phyloP scores from a whole-genome alignment of 805 yeast genomes.

The Candida golubevii region DNA sequence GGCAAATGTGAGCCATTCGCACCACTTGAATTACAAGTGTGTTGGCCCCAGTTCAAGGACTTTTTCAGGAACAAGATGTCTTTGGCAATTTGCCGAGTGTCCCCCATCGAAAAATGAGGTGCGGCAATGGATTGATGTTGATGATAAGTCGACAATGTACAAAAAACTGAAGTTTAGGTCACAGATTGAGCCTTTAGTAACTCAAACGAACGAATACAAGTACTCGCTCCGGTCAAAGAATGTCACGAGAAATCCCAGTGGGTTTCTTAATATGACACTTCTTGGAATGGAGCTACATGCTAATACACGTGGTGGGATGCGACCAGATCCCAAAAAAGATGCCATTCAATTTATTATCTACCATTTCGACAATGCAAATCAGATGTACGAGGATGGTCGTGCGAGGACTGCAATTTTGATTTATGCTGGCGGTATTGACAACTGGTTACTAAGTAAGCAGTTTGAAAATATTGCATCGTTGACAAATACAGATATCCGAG shows the following conservation, averaged over 20 bases:
- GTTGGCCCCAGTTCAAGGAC: neutral
- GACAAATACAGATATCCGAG: neutral
- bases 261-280: constrained; percentile 48
- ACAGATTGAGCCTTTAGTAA: constrained; percentile 47
- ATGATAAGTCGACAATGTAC: constrained; percentile 10
- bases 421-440: constrained; percentile 1
- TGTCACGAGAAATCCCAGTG: constrained; percentile 33
- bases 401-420: constrained; percentile 8
- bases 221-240: constrained; percentile 34
- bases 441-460: neutral
- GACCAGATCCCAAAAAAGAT: constrained; percentile 67
- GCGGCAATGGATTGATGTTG: constrained; percentile 26
- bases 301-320: constrained; percentile 40
- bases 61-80: neutral
- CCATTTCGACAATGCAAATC: constrained; percentile 45
- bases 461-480: constrained; percentile 5
- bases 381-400: constrained; percentile 13
- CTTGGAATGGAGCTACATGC: constrained; percentile 67
- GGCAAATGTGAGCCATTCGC: neutral
- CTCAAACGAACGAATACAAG: constrained; percentile 36
- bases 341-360: constrained; percentile 59
- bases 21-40: constrained; percentile 1
- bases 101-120: constrained; percentile 50
- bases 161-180: constrained; percentile 31
- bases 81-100: constrained; percentile 42